These are phyloP conservation scores for Suillus subluteus DNA, from an alignment of 768 basidiomycete genomes.

Conservation along the genomic window DNA sequence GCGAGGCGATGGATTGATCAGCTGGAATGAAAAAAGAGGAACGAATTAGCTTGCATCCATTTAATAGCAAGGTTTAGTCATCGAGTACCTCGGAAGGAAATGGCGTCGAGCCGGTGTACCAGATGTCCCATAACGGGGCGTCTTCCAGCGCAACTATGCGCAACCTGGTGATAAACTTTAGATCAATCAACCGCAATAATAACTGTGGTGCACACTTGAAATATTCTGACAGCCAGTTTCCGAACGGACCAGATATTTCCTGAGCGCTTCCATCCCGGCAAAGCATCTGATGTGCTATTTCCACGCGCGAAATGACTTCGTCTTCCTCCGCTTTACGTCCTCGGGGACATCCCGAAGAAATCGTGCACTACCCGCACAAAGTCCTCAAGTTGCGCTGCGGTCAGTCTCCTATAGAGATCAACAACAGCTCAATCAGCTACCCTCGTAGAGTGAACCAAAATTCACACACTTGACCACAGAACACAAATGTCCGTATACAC, in stretches of 20 bases:
- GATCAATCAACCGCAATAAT: neutral
- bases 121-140: constrained; percentile 64
- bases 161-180: constrained; percentile 36
- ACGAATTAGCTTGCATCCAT: constrained; percentile 7
- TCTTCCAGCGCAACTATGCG: constrained; percentile 52
- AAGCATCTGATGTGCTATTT: constrained; percentile 20
- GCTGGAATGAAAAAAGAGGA: constrained; percentile 36
- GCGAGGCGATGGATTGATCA: constrained; percentile 72
- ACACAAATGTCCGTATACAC: constrained; percentile 48
- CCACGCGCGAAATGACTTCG: constrained; percentile 30
- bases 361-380: constrained; percentile 46
- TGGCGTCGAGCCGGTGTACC: constrained; percentile 68
- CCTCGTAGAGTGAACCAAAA: constrained; percentile 8
- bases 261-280: constrained; percentile 23
- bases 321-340: constrained; percentile 38
- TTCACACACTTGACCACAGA: constrained; percentile 51
- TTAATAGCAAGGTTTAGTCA: constrained; percentile 14
- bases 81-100: constrained; percentile 66
- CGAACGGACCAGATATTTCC: constrained; percentile 35
- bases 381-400: constrained; percentile 31
- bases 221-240: constrained; percentile 55
- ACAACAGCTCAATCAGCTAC: constrained; percentile 1
- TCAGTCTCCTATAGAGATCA: constrained; percentile 44
- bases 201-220: constrained; percentile 44
- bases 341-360: constrained; percentile 42